Base-by-base conservation (phyloP, 2,329 filamentous ascomycete species). In the Stagonosporopsis rhizophila region DNA sequence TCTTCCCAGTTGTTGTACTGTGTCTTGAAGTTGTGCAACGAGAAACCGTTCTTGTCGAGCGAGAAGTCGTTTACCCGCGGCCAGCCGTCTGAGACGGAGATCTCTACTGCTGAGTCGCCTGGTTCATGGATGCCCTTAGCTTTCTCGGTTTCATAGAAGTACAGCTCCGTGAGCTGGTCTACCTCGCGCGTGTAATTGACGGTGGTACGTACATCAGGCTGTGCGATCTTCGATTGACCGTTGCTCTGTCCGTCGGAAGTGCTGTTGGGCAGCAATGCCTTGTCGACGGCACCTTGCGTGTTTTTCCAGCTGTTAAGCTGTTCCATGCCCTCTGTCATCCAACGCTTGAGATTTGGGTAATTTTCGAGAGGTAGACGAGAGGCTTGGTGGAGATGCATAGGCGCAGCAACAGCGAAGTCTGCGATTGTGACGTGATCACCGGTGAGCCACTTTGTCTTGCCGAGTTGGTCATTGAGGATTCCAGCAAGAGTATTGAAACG, bases 131-230 rank as follows among this genome's bases (percentile, higher is more conserved):
- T 76, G 42, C 75, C 65, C 59, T 74, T 66, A 11, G 78, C 74
- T 28, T 68, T 70, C 2, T 71, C 70, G 20, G 71, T 72, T 58
- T 81, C 54, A 64, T 76, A 65, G 75, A 81, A 68, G 71, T 80
- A 67, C 62, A 81, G 25, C 73, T 79, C 73, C 22, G 74, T 77
- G 57, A 72, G 69, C 51, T 79, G 56, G 14, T 71, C 71, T 32
- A 79, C 68, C 37, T 78, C 75, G 66, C 80, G 80, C 37, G 78
- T 76, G 67, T 81, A 82, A 58, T 81, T 81, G 42, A 82, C 73
- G 3, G 72, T 77, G 20, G 79, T 77, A 49, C 52, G 44, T 54
- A 54, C 52, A 48, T 49, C 52, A 44, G 44, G 25, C 39, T 54
- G 44, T 44, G 38, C 38, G 30, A 22, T 23, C 37, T 42, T 44